Percentiles rank a stretch among this genome's conserved stretches.
These are phyloP conservation scores for Mucor saturninus DNA, from an alignment of 371 early-diverging fungal genomes.

Conservation along the genomic window DNA sequence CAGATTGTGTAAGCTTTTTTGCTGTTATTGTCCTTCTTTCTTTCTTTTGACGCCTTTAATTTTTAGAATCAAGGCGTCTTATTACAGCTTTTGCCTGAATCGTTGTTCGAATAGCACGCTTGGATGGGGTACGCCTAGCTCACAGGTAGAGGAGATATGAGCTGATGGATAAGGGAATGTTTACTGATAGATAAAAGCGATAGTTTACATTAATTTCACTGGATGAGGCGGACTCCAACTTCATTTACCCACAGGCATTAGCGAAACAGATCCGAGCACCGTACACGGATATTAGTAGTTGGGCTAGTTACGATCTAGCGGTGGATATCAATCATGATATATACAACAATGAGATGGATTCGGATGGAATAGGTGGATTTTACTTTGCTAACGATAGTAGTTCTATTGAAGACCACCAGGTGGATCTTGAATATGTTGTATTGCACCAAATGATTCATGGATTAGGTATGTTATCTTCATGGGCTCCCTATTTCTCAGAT, in stretches of 20 bases:
- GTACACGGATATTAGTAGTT: conserved; percentile 24
- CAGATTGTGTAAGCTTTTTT: conserved; percentile 27
- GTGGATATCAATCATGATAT: conserved; percentile 43
- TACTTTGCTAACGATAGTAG: conserved; percentile 27
- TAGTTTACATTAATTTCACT: conserved; percentile 28
- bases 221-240: conserved; percentile 34
- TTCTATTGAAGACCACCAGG: conserved; percentile 30
- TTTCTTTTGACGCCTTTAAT: not conserved
- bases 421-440: conserved; percentile 40
- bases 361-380: conserved; percentile 25
- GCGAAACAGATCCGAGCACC: conserved; percentile 36
- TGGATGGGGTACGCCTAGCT: conserved; percentile 42
- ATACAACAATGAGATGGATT: conserved; percentile 29
- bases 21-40: not conserved
- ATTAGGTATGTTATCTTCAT: conserved; percentile 39
- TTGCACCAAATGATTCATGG: conserved; percentile 45
- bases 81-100: conserved; percentile 39
- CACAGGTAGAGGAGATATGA: conserved; percentile 24
- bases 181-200: too few relatives aligned
- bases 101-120: conserved; percentile 36
- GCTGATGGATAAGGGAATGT: too few relatives aligned
- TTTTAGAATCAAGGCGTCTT: conserved; percentile 31
- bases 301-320: conserved; percentile 33
- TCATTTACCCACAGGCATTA: conserved; percentile 42
- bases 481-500: conserved; percentile 43